A percentile compares a stretch with the other conserved stretches of the same genome.
These are phyloP conservation scores for Dendrothele bispora DNA, from an alignment of 768 basidiomycete species.

Conservation along the genomic window DNA sequence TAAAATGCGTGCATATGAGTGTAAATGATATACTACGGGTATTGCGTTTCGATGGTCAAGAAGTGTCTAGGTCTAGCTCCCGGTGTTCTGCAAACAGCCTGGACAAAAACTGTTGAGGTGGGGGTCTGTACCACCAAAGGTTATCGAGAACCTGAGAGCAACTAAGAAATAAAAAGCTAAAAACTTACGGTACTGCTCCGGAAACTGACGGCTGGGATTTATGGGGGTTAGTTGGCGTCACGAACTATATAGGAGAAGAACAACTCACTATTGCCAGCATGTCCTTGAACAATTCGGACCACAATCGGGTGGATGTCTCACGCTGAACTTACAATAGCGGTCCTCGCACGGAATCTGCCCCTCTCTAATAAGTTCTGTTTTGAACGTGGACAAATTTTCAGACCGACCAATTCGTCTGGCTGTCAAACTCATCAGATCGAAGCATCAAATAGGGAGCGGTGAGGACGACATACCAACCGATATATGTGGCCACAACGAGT, in stretches of 20 bases:
- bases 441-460: conserved; percentile 7
- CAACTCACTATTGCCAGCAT: conserved; percentile 78
- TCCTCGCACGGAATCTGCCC: conserved; percentile 65
- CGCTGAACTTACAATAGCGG: conserved; percentile 70
- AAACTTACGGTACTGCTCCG: conserved; percentile 64
- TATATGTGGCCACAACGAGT: conserved; percentile 55
- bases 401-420: conserved; percentile 61
- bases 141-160: conserved; percentile 12
- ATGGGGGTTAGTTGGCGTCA: conserved; percentile 13
- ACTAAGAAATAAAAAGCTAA: conserved; percentile 9
- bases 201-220: conserved; percentile 61
- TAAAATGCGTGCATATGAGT: not conserved
- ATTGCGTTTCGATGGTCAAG: not conserved
- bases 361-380: conserved; percentile 13
- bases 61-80: not conserved
- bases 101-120: conserved; percentile 36
- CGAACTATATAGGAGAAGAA: conserved; percentile 17
- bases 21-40: not conserved
- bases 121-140: conserved; percentile 25
- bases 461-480: conserved; percentile 42
- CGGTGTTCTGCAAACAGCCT: conserved; percentile 15
- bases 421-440: conserved; percentile 21
- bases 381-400: conserved; percentile 10
- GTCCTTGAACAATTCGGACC: conserved; percentile 56
- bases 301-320: conserved; percentile 59